Base-by-base conservation (phyloP, 1,284 basidiomycete species). In the Microbotryomycetes sp. region DNA sequence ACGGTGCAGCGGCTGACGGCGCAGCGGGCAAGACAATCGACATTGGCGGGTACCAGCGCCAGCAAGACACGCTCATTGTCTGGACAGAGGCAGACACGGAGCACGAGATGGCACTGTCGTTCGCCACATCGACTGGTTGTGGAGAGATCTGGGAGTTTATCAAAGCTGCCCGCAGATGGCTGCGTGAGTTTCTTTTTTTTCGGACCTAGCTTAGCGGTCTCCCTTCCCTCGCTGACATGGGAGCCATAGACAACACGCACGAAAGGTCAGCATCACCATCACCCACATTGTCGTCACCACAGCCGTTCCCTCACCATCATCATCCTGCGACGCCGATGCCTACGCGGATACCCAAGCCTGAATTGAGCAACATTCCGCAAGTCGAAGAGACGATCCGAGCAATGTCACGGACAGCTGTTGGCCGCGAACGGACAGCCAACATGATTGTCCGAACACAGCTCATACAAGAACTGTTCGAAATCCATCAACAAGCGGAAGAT, bases 131-230 rank as follows among this genome's bases (percentile, higher is more conserved):
- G 0, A 89, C 94, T 65, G 96, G 94, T 31, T 99, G 94, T 72
- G 82, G 86, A 51, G 94, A 97, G 78, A 89, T 98, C 52, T 98
- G 94, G 94, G 88, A 88, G 71, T 98, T 98, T 75, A 91, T 99
- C 71, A 80, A 84, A 66, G 60, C 59, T 1, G 61, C 66, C 7
- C 30, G 66, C 41, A 52, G 54, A 29, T 66, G 57, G 23, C 55
- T 54, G 1, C 60, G 66, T 65, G 46, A 28, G 59, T 55, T 9
- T 21, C 6, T 35, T 21, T 23, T 45, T 35, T 5, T 13, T 26
- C 5, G 3, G 4, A 2, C 9, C 18, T 4, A 7, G 26, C 5
- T 26, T 5, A n/a, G 3, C 4, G 27, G 29, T 15, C 16, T 29
- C 7, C 16, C 15, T 47, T n/a, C 7, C 24, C 1, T 3, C 7